Conservation (phyloP, 2,329 filamentous ascomycete genomes). For the Trematosphaeria pertusa region DNA sequence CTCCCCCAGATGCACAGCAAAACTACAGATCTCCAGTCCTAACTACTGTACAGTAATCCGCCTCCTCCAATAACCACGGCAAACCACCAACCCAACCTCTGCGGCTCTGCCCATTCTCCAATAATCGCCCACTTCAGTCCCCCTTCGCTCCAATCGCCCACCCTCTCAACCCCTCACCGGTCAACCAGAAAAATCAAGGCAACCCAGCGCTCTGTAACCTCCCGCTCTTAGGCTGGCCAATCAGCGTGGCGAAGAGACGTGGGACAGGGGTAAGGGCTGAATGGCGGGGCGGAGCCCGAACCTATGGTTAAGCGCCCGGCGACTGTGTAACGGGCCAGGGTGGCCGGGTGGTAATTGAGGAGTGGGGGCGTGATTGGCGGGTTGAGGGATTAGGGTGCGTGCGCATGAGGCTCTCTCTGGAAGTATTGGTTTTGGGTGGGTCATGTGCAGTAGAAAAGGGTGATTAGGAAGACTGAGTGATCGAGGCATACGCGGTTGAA, state of each 20-base stretch:
- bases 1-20: background rate
- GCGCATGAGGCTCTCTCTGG: background rate
- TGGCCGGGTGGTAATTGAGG: too few species aligned
- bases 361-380: background rate
- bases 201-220: constrained; percentile 31
- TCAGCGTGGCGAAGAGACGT: constrained; percentile 14
- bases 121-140: too few species aligned
- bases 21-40: background rate
- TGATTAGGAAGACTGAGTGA: too few species aligned
- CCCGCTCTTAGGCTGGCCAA: constrained; percentile 29
- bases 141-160: background rate
- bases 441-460: too few species aligned
- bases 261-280: constrained; percentile 17
- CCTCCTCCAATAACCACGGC: too few species aligned
- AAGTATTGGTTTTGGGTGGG: background rate
- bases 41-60: too few species aligned
- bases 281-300: constrained; percentile 15
- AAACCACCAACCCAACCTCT: too few species aligned
- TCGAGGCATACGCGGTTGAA: too few species aligned
- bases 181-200: background rate
- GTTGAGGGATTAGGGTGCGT: background rate
- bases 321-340: too few species aligned
- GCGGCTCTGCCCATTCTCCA: too few species aligned
- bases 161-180: background rate
- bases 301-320: constrained; percentile 29